Percentiles rank a stretch among this genome's conserved stretches.
Conservation (phyloP, 352 stramenopile genomes). For the Pythium insidiosum region DNA sequence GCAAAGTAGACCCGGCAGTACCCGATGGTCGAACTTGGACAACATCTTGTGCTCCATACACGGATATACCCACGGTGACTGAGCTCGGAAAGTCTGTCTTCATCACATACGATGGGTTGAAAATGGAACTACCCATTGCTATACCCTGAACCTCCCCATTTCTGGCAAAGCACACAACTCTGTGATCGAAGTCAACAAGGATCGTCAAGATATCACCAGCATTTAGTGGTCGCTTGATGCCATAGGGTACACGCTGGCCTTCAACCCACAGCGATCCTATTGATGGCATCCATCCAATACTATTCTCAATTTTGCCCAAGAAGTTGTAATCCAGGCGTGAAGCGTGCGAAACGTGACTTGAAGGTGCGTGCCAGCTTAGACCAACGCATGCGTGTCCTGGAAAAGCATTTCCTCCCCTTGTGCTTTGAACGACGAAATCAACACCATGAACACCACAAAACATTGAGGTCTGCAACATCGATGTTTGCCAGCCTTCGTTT, state of each 20-base stretch:
- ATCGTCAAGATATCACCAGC: slow-evolving; percentile 70
- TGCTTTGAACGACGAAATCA: slow-evolving; percentile 77
- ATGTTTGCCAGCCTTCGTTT: slow-evolving; percentile 46
- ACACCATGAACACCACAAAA: slow-evolving; percentile 63
- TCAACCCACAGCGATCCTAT: slow-evolving; percentile 69
- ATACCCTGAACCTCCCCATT: slow-evolving; percentile 56
- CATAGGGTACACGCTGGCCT: slow-evolving; percentile 47
- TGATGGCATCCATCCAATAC: slow-evolving; percentile 78
- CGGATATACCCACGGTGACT: slow-evolving; percentile 44
- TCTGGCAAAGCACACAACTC: slow-evolving; percentile 62
- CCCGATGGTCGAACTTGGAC: slow-evolving; percentile 64
- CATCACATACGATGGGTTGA: slow-evolving; percentile 5
- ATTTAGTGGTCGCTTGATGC: slow-evolving; percentile 26
- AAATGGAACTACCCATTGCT: slow-evolving; percentile 35
- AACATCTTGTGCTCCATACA: slow-evolving; percentile 67
- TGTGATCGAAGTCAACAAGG: slow-evolving; percentile 63
- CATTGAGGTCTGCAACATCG: slow-evolving; percentile 48
- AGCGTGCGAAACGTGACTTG: no score
- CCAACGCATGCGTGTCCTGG: slow-evolving; percentile 76
- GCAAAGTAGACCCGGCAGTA: slow-evolving; percentile 67
- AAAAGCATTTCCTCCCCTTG: slow-evolving; percentile 40
- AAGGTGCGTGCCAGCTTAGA: no score
- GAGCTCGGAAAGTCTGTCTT: slow-evolving; percentile 35
- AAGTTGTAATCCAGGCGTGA: no score
- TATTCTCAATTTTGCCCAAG: no score